Conservation (phyloP, 2,329 filamentous ascomycete species). For the Colletotrichum sp. region DNA sequence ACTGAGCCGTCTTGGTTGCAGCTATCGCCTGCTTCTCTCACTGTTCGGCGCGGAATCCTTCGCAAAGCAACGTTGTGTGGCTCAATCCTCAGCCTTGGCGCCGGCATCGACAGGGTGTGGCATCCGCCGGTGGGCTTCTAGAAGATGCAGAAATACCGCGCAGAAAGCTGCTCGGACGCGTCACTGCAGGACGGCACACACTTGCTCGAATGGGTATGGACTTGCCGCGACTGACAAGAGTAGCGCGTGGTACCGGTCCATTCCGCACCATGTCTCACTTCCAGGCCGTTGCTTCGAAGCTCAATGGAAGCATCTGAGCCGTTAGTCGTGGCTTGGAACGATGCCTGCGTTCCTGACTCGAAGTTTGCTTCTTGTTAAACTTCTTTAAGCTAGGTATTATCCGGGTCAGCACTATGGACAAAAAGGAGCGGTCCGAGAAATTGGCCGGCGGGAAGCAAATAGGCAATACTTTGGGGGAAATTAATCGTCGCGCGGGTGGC, state of each 20-base stretch:
- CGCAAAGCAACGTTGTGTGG: neutral
- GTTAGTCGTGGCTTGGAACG: neutral
- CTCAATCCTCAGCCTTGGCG: neutral
- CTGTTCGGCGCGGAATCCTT: neutral
- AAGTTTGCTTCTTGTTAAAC: neutral
- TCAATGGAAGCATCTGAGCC: neutral
- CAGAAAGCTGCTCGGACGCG: neutral
- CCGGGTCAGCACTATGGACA: neutral
- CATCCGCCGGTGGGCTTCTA: neutral
- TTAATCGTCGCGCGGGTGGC: neutral
- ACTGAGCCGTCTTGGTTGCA: neutral
- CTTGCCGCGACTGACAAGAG: neutral
- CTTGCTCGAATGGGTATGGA: neutral
- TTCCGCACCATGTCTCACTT: neutral
- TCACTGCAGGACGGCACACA: neutral
- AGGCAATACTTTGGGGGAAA: neutral
- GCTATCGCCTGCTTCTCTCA: neutral
- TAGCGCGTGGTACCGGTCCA: neutral
- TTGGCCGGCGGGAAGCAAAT: neutral
- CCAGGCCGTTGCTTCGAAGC: neutral
- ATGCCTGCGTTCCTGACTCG: neutral
- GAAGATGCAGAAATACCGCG: conserved; percentile 5
- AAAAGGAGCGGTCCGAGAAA: neutral
- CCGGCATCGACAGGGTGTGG: neutral
- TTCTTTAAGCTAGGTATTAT: neutral